A percentile compares a stretch with the other conserved stretches of the same genome.
Evolutionary conservation across 148 eudicot species (phyloP).

Genomic region (Drosera capensis): DNA sequence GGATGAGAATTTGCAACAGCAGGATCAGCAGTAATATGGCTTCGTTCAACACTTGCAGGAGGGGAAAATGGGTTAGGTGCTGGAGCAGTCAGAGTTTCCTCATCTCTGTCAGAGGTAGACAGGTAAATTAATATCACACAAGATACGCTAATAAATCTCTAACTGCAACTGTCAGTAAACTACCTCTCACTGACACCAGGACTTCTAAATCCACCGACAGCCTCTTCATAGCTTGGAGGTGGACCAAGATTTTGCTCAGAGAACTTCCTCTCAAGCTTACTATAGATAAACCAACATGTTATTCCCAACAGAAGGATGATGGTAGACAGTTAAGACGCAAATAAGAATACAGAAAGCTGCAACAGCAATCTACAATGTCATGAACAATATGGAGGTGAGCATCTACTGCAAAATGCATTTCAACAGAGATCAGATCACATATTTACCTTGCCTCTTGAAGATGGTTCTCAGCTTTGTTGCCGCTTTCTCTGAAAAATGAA

Average conservation of each 20-base stretch:
- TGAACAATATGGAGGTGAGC: background rate
- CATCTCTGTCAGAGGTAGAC: constrained; percentile 37
- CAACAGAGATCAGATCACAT: background rate
- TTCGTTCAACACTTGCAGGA: constrained; percentile 17
- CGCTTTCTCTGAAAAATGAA: constrained; percentile 53
- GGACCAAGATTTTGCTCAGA: constrained; percentile 66
- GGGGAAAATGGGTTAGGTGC: constrained; percentile 47
- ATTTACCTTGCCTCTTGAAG: constrained; percentile 35
- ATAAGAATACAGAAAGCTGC: background rate
- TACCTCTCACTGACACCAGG: constrained; percentile 65
- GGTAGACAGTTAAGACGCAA: background rate
- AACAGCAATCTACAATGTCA: background rate
- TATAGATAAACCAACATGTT: constrained; percentile 6
- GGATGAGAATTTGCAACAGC: constrained; percentile 13
- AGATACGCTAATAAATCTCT: background rate
- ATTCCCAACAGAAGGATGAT: constrained; percentile 9
- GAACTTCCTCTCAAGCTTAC: constrained; percentile 20
- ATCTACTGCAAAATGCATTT: constrained; percentile 3
- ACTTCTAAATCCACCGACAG: constrained; percentile 54
- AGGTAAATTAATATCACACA: constrained; percentile 10
- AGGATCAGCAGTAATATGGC: constrained; percentile 17
- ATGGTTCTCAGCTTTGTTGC: constrained; percentile 47
- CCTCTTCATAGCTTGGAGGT: constrained; percentile 94
- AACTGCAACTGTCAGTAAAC: constrained; percentile 2
- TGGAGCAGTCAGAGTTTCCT: constrained; percentile 41